These are phyloP conservation scores for Penicillium sp. DNA, from an alignment of 2,329 filamentous ascomycete genomes.

Conservation along the genomic window DNA sequence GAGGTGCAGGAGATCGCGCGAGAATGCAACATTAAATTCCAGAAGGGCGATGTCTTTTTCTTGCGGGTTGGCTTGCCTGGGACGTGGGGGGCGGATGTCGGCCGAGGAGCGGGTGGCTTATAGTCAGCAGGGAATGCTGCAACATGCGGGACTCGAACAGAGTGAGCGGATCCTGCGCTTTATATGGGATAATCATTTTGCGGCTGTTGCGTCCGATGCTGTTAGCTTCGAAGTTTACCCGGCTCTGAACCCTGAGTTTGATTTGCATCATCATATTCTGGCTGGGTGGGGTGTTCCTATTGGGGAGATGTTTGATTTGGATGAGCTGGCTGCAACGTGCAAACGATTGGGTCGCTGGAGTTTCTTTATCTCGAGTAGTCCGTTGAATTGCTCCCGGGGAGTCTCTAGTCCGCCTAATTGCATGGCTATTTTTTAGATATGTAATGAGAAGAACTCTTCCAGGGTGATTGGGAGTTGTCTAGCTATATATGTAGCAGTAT, in stretches of 20 bases:
- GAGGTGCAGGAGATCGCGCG: conserved; percentile 35
- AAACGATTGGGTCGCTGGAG: conserved; percentile 35
- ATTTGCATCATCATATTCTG: conserved; percentile 38
- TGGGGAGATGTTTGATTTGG: conserved; percentile 43
- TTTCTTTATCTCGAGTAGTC: conserved; percentile 42
- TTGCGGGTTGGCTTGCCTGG: conserved; percentile 37
- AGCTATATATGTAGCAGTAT: neutral
- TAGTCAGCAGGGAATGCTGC: conserved; percentile 30
- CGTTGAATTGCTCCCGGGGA: conserved; percentile 39
- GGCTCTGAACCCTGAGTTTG: conserved; percentile 31
- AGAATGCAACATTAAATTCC: conserved; percentile 37
- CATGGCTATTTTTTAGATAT: conserved; percentile 42
- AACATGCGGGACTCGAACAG: conserved; percentile 40
- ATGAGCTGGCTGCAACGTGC: conserved; percentile 35
- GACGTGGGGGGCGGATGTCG: conserved; percentile 36
- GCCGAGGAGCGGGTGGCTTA: conserved; percentile 28
- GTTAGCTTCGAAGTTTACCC: conserved; percentile 58
- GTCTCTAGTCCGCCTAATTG: conserved; percentile 46
- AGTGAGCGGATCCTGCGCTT: conserved; percentile 51
- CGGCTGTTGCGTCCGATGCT: conserved; percentile 59
- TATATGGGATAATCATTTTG: conserved; percentile 60
- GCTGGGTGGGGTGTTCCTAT: conserved; percentile 41
- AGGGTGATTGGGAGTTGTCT: neutral
- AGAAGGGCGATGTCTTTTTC: conserved; percentile 41
- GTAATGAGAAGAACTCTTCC: neutral